Conservation (phyloP, 108 stramenopile species). For the Pinguiococcus pyrenoidosus region DNA sequence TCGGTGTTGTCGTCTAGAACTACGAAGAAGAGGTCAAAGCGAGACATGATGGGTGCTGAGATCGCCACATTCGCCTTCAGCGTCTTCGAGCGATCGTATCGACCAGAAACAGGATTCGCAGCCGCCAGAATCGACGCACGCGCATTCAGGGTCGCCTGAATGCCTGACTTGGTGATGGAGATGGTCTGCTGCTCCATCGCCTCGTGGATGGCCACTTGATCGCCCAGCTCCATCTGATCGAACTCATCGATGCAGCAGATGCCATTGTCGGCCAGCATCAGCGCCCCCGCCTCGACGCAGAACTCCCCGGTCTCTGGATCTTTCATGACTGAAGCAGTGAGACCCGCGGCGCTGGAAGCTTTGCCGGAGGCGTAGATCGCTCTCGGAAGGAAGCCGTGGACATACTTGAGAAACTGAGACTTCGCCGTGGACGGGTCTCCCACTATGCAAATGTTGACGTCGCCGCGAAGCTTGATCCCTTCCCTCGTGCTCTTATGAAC, state of each 20-base stretch:
- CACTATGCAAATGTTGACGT: slow-evolving; percentile 94
- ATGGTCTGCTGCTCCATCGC: slow-evolving; percentile 83
- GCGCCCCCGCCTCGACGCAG: slow-evolving; percentile 94
- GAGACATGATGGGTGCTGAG: slow-evolving; percentile 84
- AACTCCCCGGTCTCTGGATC: slow-evolving; percentile 97
- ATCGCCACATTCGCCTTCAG: slow-evolving; percentile 83
- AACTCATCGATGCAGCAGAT: slow-evolving; percentile 95
- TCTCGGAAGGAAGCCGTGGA: slow-evolving; percentile 78
- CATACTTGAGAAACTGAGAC: slow-evolving; percentile 91
- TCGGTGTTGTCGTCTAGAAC: slow-evolving; percentile 94
- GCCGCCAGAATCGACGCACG: slow-evolving; percentile 95
- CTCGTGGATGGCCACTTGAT: slow-evolving; percentile 97
- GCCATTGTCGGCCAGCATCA: slow-evolving; percentile 98
- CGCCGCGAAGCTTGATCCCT: slow-evolving; percentile 90
- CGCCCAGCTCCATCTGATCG: slow-evolving; percentile 90
- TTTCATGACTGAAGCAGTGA: slow-evolving; percentile 86
- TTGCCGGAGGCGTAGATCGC: slow-evolving; percentile 90
- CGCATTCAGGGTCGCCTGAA: slow-evolving; percentile 95
- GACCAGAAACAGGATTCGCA: slow-evolving; percentile 93
- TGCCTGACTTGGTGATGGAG: slow-evolving; percentile 97
- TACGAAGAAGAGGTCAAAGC: slow-evolving; percentile 98
- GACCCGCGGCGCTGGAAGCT: slow-evolving; percentile 91
- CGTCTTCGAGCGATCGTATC: slow-evolving; percentile 95
- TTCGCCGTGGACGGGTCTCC: slow-evolving; percentile 99
- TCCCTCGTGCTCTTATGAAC: slow-evolving; percentile 89